Percentiles rank a stretch among this genome's conserved stretches.
These are phyloP conservation scores for Clitopilus hobsonii DNA, from an alignment of 768 basidiomycete species.

Conservation along the genomic window DNA sequence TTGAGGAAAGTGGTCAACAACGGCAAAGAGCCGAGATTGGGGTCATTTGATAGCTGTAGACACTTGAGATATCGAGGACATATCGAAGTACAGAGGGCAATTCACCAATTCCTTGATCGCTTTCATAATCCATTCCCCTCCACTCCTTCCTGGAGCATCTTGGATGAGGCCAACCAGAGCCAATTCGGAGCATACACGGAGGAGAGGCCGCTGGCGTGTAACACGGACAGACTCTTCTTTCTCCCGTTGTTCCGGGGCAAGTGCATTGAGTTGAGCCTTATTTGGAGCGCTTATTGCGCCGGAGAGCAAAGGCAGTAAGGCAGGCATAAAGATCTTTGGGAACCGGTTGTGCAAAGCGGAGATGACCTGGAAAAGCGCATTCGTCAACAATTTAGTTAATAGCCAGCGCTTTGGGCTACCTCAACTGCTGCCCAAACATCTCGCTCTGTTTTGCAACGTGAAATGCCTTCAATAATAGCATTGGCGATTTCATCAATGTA, in stretches of 20 bases:
- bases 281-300: conserved; percentile 56
- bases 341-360: conserved; percentile 88
- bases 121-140: conserved; percentile 89
- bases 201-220: conserved; percentile 74
- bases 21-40: conserved; percentile 81
- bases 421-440: conserved; percentile 92
- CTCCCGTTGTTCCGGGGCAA: conserved; percentile 78
- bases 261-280: conserved; percentile 45
- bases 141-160: conserved; percentile 65
- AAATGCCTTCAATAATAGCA: conserved; percentile 81
- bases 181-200: conserved; percentile 87
- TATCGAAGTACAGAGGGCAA: conserved; percentile 8
- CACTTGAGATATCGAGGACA: conserved; percentile 6
- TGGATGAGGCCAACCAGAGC: conserved; percentile 82
- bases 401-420: conserved; percentile 39
- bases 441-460: conserved; percentile 86
- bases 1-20: conserved; percentile 91
- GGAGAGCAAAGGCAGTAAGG: conserved; percentile 56
- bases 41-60: conserved; percentile 80
- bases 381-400: background rate
- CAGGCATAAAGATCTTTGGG: conserved; percentile 71
- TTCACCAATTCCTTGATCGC: conserved; percentile 78
- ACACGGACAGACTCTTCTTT: conserved; percentile 86
- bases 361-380: conserved; percentile 62
- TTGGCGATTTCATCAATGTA: conserved; percentile 93